Evolutionary conservation across 345 rosid genomes (phyloP).

Genomic region (Mangifera indica): DNA sequence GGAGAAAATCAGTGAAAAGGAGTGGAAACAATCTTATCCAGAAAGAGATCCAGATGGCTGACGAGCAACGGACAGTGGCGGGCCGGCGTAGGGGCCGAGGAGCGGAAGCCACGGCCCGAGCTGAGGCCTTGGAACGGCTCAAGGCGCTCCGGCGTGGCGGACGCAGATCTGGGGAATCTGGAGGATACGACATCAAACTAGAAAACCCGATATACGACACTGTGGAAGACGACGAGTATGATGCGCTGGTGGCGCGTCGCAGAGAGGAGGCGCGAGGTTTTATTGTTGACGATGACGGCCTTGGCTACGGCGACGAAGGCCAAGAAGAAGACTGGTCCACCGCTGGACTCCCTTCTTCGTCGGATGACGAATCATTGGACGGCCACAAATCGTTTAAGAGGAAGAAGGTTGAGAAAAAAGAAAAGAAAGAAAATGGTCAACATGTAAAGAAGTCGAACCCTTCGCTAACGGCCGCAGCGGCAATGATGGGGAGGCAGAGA

Average conservation of each 20-base stretch:
- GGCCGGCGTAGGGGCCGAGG: slow-evolving; percentile 59
- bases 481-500: slow-evolving; percentile 81
- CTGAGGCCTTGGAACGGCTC: slow-evolving; percentile 66
- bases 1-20: not conserved
- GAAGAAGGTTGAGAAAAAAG: slow-evolving; percentile 56
- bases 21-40: slow-evolving; percentile 5
- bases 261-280: slow-evolving; percentile 74
- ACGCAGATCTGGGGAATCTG: slow-evolving; percentile 53
- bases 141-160: slow-evolving; percentile 74
- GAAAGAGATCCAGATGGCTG: slow-evolving; percentile 17
- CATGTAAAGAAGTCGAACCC: slow-evolving; percentile 58
- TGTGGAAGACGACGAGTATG: slow-evolving; percentile 74
- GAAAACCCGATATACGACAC: slow-evolving; percentile 79
- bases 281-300: slow-evolving; percentile 71
- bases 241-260: slow-evolving; percentile 67
- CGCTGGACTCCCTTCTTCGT: slow-evolving; percentile 51
- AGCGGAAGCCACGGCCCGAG: slow-evolving; percentile 48
- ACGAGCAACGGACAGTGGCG: slow-evolving; percentile 40
- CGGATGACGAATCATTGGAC: slow-evolving; percentile 56
- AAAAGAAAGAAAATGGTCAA: slow-evolving; percentile 32
- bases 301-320: slow-evolving; percentile 84
- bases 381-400: slow-evolving; percentile 45
- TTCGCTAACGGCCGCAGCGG: slow-evolving; percentile 69
- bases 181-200: slow-evolving; percentile 58
- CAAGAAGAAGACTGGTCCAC: slow-evolving; percentile 92